phyloP scores from a whole-genome alignment of 257 asterid species.

The Gentiana macrophylla region DNA sequence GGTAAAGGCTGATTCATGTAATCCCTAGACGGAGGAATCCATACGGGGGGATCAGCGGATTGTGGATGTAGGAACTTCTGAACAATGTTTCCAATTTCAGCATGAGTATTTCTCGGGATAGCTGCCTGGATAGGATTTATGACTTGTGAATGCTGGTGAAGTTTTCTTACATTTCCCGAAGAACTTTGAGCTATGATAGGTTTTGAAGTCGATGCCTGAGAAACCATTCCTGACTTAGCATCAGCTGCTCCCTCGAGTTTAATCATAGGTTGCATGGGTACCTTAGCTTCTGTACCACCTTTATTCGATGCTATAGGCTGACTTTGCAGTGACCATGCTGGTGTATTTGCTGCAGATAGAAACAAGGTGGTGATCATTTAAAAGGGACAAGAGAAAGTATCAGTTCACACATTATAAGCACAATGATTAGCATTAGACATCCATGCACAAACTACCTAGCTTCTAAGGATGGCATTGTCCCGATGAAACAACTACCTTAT shows the following conservation, averaged over 20 bases:
- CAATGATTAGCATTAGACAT: background rate
- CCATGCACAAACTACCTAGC: background rate
- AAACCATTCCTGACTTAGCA: conserved; percentile 32
- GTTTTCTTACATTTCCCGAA: conserved; percentile 25
- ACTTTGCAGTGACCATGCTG: conserved; percentile 68
- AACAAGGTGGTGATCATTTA: conserved; percentile 8
- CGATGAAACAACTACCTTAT: background rate
- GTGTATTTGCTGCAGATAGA: conserved; percentile 46
- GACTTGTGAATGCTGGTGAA: conserved; percentile 37
- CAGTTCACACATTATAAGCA: background rate
- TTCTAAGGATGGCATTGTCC: background rate
- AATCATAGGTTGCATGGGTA: conserved; percentile 32
- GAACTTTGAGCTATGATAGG: conserved; percentile 37
- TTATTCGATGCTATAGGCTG: conserved; percentile 43
- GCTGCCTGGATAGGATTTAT: conserved; percentile 29
- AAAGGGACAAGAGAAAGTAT: conserved; percentile 7
- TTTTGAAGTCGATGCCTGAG: conserved; percentile 38
- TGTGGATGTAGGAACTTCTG: conserved; percentile 59
- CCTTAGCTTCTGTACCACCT: conserved; percentile 39
- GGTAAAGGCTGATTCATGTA: conserved; percentile 72
- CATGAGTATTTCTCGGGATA: conserved; percentile 41
- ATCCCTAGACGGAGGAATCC: conserved; percentile 92
- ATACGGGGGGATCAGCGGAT: conserved; percentile 43
- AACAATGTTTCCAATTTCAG: conserved; percentile 67
- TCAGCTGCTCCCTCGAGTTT: conserved; percentile 53